A percentile compares a stretch with the other conserved stretches of the same genome.
Evolutionary conservation across 2,329 filamentous ascomycete genomes (phyloP).

Genomic region (Fusarium abutilonis): DNA sequence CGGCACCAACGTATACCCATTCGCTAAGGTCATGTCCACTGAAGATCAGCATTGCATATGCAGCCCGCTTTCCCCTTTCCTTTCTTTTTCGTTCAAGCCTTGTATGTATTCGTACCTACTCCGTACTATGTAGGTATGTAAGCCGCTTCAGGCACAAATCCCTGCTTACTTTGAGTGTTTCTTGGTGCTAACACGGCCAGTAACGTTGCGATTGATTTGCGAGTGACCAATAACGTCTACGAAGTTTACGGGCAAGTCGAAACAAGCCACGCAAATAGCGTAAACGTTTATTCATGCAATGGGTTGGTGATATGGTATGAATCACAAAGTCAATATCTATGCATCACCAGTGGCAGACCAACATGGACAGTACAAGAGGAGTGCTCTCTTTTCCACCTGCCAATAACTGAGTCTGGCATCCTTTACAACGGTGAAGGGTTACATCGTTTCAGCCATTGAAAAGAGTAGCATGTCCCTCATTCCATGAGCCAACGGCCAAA

Average conservation of each 20-base stretch:
- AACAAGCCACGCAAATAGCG: neutral
- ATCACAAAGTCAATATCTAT: neutral
- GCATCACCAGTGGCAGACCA: neutral
- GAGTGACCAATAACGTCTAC: neutral
- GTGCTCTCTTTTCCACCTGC: neutral
- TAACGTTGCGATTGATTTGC: slow-evolving; percentile 9
- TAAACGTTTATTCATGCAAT: neutral
- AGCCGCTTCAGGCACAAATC: slow-evolving; percentile 9
- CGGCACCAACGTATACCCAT: slow-evolving; percentile 10
- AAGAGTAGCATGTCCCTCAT: slow-evolving; percentile 6
- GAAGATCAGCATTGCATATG: slow-evolving; percentile 33
- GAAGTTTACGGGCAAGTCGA: neutral
- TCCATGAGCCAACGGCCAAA: slow-evolving; percentile 3
- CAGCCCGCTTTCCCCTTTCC: slow-evolving; percentile 14
- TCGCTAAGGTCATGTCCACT: slow-evolving; percentile 21
- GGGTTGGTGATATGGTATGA: too few relatives aligned
- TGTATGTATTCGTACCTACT: neutral
- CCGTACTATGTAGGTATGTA: neutral
- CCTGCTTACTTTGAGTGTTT: slow-evolving; percentile 21
- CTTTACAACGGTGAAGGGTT: slow-evolving; percentile 5
- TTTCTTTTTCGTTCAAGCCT: slow-evolving; percentile 16
- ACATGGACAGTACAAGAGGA: neutral
- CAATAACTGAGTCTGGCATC: neutral
- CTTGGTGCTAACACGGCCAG: slow-evolving; percentile 2
- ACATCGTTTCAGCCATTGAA: slow-evolving; percentile 18